These are phyloP conservation scores for Globisporangium uncinulatum DNA, from an alignment of 352 stramenopile species.

Conservation along the genomic window DNA sequence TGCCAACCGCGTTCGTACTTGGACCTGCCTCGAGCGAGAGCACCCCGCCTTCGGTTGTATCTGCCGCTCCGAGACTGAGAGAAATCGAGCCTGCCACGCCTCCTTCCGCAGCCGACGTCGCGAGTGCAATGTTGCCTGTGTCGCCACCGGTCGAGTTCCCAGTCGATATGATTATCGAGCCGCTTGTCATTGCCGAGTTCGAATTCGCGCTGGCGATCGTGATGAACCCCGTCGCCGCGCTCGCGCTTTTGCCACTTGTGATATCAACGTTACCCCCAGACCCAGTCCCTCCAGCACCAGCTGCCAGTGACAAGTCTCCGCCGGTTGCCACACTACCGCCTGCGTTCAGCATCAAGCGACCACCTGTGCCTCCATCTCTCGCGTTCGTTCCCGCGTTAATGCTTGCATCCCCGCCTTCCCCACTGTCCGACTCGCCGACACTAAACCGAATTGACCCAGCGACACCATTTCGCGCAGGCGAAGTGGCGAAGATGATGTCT, in stretches of 20 bases:
- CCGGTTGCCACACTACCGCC: constrained; percentile 13
- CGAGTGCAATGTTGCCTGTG: constrained; percentile 25
- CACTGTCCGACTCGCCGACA: constrained; percentile 17
- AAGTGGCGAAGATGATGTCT: constrained; percentile 24
- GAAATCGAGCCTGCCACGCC: constrained; percentile 27
- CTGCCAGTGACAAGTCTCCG: constrained; percentile 14
- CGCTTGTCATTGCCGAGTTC: constrained; percentile 20
- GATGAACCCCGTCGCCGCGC: constrained; percentile 19
- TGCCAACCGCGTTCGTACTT: constrained; percentile 16
- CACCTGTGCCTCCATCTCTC: constrained; percentile 12
- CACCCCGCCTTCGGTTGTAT: constrained; percentile 17
- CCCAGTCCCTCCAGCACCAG: constrained; percentile 13
- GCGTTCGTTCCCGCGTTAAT: constrained; percentile 18
- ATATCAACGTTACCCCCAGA: constrained; percentile 19
- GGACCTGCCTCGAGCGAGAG: constrained; percentile 22
- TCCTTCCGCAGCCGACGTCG: constrained; percentile 20
- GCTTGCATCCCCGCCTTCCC: constrained; percentile 11
- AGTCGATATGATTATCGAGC: constrained; percentile 23
- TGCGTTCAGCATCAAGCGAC: constrained; percentile 13
- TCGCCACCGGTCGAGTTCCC: constrained; percentile 21
- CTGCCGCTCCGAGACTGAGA: constrained; percentile 20
- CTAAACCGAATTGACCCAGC: constrained; percentile 15
- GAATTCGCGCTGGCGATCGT: constrained; percentile 18
- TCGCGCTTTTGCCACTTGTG: constrained; percentile 18
- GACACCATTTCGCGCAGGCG: constrained; percentile 11